Conservation (phyloP, 169 alveolate species). For the Plasmodium coatneyi region DNA sequence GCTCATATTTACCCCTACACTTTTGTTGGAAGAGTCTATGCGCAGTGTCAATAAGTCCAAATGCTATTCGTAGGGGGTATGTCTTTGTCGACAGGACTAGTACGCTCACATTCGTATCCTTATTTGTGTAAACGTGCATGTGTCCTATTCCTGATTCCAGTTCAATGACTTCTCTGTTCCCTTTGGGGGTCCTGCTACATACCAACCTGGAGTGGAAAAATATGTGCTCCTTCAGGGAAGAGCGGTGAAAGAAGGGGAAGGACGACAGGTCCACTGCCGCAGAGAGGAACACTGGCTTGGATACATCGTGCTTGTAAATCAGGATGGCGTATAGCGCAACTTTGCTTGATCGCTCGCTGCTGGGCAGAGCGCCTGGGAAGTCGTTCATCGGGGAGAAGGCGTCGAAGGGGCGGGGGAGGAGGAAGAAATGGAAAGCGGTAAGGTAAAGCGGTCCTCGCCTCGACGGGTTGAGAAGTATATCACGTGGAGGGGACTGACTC, state of each 20-base stretch:
- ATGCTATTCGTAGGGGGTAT: slow-evolving; percentile 90
- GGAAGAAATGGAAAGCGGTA: background rate
- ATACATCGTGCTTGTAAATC: slow-evolving; percentile 46
- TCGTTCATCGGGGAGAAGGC: slow-evolving; percentile 9
- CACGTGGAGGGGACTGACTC: background rate
- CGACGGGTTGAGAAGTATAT: too few relatives aligned
- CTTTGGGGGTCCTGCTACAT: slow-evolving; percentile 88
- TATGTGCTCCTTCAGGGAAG: slow-evolving; percentile 85
- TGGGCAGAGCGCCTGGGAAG: slow-evolving; percentile 20
- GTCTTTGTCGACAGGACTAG: slow-evolving; percentile 81
- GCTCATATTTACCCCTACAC: slow-evolving; percentile 33
- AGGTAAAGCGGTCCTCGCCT: background rate
- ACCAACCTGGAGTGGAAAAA: slow-evolving; percentile 85
- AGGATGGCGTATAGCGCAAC: slow-evolving; percentile 51
- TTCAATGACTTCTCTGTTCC: slow-evolving; percentile 89
- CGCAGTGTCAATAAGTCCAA: slow-evolving; percentile 79
- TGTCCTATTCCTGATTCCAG: slow-evolving; percentile 88
- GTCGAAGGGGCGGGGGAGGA: background rate
- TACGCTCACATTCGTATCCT: slow-evolving; percentile 38
- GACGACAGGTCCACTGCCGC: slow-evolving; percentile 64
- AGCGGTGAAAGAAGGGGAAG: slow-evolving; percentile 82
- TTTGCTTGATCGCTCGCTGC: slow-evolving; percentile 40
- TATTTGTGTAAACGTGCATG: slow-evolving; percentile 77
- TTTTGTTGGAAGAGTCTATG: slow-evolving; percentile 27
- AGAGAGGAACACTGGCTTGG: slow-evolving; percentile 51